phyloP scores from a whole-genome alignment of 345 rosid species.

The Hirschfeldia incana region DNA sequence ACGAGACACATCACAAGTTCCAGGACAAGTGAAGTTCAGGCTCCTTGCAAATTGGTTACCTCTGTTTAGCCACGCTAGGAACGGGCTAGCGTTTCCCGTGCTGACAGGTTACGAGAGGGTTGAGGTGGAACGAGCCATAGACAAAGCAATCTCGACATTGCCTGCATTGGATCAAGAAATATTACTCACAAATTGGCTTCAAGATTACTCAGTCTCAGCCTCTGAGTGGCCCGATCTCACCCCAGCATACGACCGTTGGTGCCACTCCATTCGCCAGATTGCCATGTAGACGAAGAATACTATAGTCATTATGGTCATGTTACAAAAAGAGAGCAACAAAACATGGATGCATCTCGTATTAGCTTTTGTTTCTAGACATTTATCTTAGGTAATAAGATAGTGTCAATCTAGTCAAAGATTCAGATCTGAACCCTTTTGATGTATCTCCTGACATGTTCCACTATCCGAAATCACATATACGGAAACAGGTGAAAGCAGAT shows the following conservation, averaged over 20 bases:
- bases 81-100: constrained; percentile 60
- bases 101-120: constrained; percentile 58
- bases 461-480: neutral
- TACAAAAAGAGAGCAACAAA: neutral
- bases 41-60: constrained; percentile 67
- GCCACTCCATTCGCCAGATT: constrained; percentile 55
- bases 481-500: neutral
- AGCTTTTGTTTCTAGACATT: constrained; percentile 26
- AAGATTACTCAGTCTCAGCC: constrained; percentile 56
- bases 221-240: constrained; percentile 86
- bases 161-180: constrained; percentile 67
- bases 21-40: constrained; percentile 63
- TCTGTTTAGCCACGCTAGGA: constrained; percentile 59
- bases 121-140: constrained; percentile 64
- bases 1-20: constrained; percentile 38
- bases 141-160: constrained; percentile 53
- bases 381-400: constrained; percentile 26
- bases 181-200: constrained; percentile 69
- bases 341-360: constrained; percentile 3
- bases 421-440: neutral
- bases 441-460: neutral
- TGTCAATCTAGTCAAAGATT: constrained; percentile 15
- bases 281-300: constrained; percentile 28
- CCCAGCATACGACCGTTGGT: constrained; percentile 69
- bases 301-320: neutral